These are phyloP conservation scores for Euphorbia corollata DNA, from an alignment of 441 rosid genomes.

Conservation along the genomic window DNA sequence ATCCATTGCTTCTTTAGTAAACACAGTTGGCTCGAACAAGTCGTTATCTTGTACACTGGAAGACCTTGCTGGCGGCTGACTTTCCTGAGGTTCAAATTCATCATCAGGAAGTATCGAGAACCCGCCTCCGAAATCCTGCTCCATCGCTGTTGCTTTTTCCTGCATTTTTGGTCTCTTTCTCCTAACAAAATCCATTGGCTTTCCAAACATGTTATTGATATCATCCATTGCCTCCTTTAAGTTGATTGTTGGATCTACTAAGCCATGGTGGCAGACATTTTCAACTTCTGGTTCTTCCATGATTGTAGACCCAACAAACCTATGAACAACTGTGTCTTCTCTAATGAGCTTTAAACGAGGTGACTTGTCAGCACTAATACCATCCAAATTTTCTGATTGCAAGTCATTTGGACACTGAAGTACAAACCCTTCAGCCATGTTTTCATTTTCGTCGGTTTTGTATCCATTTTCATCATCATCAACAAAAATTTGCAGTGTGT, in stretches of 20 bases:
- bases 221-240: constrained; percentile 95
- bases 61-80: constrained; percentile 24
- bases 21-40: constrained; percentile 68
- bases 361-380: constrained; percentile 31
- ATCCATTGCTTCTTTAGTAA: constrained; percentile 79
- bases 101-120: constrained; percentile 77
- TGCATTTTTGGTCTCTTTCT: constrained; percentile 55
- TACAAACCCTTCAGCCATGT: constrained; percentile 31
- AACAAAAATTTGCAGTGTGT: constrained; percentile 43
- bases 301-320: constrained; percentile 85
- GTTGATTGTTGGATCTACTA: constrained; percentile 94
- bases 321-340: constrained; percentile 80
- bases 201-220: constrained; percentile 91
- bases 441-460: constrained; percentile 14
- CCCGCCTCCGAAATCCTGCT: constrained; percentile 38
- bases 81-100: constrained; percentile 37
- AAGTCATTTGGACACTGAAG: constrained; percentile 57
- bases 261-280: constrained; percentile 94
- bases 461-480: constrained; percentile 39
- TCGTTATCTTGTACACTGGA: constrained; percentile 34
- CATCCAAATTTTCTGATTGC: constrained; percentile 48
- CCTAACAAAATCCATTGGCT: constrained; percentile 85
- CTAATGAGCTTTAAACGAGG: constrained; percentile 37
- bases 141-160: constrained; percentile 34
- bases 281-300: constrained; percentile 76